Conservation (phyloP, 2,329 filamentous ascomycete species). For the Monosporascus sp. region DNA sequence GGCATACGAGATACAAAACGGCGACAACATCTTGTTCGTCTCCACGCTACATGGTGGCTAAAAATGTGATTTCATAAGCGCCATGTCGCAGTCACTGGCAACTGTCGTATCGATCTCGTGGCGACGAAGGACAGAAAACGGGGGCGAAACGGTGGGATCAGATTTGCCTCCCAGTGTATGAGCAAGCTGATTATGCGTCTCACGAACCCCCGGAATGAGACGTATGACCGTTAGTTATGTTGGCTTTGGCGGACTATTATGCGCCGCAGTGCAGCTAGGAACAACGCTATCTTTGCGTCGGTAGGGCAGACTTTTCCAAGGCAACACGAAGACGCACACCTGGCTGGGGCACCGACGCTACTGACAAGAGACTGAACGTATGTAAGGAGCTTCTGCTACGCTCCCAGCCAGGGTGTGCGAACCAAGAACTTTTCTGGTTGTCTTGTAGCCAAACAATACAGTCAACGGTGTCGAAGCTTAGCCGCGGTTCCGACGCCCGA, state of each 20-base stretch:
- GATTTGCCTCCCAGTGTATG: background rate
- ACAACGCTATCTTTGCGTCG: background rate
- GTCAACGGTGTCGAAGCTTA: background rate
- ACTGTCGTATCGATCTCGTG: background rate
- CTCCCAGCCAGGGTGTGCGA: too few relatives aligned
- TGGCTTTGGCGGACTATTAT: background rate
- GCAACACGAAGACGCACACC: too few relatives aligned
- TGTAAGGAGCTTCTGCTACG: too few relatives aligned
- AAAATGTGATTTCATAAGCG: slow-evolving; percentile 5
- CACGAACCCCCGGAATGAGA: background rate
- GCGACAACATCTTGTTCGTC: slow-evolving; percentile 91
- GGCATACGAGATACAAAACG: slow-evolving; percentile 72
- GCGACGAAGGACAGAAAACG: background rate
- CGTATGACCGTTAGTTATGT: background rate
- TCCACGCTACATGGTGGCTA: slow-evolving; percentile 93
- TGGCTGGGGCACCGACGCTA: too few relatives aligned
- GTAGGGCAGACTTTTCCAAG: background rate
- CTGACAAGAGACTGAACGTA: too few relatives aligned
- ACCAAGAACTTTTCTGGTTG: background rate
- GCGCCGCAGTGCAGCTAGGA: background rate
- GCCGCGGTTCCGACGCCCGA: background rate
- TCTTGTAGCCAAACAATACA: background rate
- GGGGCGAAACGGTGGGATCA: background rate
- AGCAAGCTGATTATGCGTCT: background rate
- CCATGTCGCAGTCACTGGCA: background rate